Base-by-base conservation (phyloP, 305 asterid genomes). In the Solanum hybrid region DNA sequence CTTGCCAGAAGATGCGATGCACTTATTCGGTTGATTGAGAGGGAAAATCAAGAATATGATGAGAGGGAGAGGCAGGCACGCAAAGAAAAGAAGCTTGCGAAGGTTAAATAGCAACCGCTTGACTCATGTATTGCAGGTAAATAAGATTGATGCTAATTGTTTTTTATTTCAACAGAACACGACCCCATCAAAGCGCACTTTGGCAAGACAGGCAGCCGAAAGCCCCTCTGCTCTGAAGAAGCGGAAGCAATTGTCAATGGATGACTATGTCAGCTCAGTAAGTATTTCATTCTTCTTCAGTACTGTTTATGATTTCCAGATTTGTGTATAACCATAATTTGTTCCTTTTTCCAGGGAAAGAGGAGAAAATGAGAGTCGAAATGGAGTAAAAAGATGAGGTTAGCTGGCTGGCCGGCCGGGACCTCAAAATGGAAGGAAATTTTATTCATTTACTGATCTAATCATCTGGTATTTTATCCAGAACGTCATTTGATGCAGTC, bases 1-100 rank as follows among this genome's bases (percentile, higher is more conserved):
- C 97, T 97, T 89, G 99, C 99, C 66, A 96, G 99, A 95, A 96
- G 99, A 90, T 98, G 99, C n/a, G 99, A 98, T 89, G 93, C 99
- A 11, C 98, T 98, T 79, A 97, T 98, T 87, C 94, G 99, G 89
- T 89, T 98, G 92, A 97, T 98, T 87, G 99, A 98, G 93, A 94
- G 96, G 88, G 99, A 98, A 90, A 98, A 98, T 89, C 99, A 98
- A 91, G 99, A 98, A 91, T 95, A 90, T 86, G 99, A 98, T 15
- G 99, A 97, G 94, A 94, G 98, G 92, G 99, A 97, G 92, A 95
- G 99, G 87, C 98, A 95, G 91, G 99, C 99, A 80, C 99, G 99
- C 60, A 98, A 97, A 92, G 99, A 97, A 92, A 98, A 98, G 94
- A 98, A 97, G 92, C 94, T 93, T 88, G 97, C 97, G 4, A 98